These are phyloP conservation scores for Populus hybrid DNA, from an alignment of 441 rosid species.

Conservation along the genomic window DNA sequence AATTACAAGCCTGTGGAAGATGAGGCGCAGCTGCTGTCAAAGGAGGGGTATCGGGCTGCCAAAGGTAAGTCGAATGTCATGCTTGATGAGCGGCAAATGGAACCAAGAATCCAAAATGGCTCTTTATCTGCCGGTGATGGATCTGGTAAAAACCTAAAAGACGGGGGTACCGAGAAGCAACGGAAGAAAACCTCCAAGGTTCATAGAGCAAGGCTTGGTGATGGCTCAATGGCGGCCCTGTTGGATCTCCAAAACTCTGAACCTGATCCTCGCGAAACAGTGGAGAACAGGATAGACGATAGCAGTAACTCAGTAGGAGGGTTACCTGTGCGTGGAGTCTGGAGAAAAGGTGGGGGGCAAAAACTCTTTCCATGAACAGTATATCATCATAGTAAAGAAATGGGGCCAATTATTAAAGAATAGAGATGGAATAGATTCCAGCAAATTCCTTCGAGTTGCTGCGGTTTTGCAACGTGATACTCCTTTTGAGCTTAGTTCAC, in stretches of 20 bases:
- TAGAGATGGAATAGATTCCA: not conserved
- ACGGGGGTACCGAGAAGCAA: conserved; percentile 47
- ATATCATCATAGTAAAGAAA: conserved; percentile 8
- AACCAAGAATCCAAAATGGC: conserved; percentile 24
- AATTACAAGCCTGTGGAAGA: conserved; percentile 42
- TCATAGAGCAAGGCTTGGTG: conserved; percentile 71
- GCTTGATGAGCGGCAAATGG: conserved; percentile 31
- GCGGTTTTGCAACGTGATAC: not conserved
- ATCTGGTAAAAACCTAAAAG: conserved; percentile 28
- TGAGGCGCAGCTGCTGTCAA: conserved; percentile 51
- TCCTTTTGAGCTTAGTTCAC: not conserved
- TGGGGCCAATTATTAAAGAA: not conserved
- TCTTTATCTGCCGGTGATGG: conserved; percentile 25
- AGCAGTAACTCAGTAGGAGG: conserved; percentile 30
- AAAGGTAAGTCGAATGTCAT: conserved; percentile 40
- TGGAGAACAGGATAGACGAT: conserved; percentile 23
- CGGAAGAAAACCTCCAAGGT: conserved; percentile 79
- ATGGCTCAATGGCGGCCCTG: conserved; percentile 65
- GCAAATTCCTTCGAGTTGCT: not conserved
- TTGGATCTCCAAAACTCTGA: conserved; percentile 41
- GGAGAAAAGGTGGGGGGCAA: conserved; percentile 67
- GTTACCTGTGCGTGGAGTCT: conserved; percentile 64
- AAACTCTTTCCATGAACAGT: conserved; percentile 45
- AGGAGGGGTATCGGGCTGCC: conserved; percentile 56
- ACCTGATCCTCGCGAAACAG: conserved; percentile 28